Conservation (phyloP, 345 rosid genomes). For the Schrenkiella parvula region DNA sequence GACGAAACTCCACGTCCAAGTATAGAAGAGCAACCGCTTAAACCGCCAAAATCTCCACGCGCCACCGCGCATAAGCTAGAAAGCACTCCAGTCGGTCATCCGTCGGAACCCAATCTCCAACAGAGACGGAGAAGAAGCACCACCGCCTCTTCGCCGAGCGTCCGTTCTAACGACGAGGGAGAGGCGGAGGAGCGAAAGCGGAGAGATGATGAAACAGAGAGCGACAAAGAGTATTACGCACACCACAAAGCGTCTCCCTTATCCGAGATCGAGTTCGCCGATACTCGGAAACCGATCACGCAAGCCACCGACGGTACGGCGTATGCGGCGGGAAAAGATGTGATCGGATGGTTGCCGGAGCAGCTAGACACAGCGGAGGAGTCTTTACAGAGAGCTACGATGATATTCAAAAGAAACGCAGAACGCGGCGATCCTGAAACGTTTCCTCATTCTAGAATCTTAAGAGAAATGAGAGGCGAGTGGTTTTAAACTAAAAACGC, state of each 20-base stretch:
- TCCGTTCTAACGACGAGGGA: too few relatives aligned
- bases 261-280: constrained; percentile 58
- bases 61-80: constrained; percentile 43
- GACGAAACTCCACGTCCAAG: constrained; percentile 28
- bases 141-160: constrained; percentile 1
- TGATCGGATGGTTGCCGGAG: constrained; percentile 65
- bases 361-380: constrained; percentile 87
- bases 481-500: constrained; percentile 35
- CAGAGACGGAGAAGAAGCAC: constrained; percentile 40
- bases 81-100: constrained; percentile 39
- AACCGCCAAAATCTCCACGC: constrained; percentile 42
- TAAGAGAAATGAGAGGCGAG: constrained; percentile 65
- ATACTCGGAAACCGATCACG: constrained; percentile 73
- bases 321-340: constrained; percentile 27
- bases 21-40: constrained; percentile 37
- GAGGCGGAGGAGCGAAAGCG: constrained; percentile 11
- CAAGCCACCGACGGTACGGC: constrained; percentile 61
- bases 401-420: constrained; percentile 60
- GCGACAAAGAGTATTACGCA: constrained; percentile 42
- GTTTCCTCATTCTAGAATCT: constrained; percentile 55
- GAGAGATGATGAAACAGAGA: constrained; percentile 24
- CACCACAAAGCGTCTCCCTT: constrained; percentile 71
- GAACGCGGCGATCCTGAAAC: constrained; percentile 74
- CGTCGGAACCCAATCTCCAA: constrained; percentile 41
- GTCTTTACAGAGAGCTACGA: constrained; percentile 45